These are phyloP conservation scores for Wickerhamiella azyma DNA, from an alignment of 805 yeast species.

Conservation along the genomic window DNA sequence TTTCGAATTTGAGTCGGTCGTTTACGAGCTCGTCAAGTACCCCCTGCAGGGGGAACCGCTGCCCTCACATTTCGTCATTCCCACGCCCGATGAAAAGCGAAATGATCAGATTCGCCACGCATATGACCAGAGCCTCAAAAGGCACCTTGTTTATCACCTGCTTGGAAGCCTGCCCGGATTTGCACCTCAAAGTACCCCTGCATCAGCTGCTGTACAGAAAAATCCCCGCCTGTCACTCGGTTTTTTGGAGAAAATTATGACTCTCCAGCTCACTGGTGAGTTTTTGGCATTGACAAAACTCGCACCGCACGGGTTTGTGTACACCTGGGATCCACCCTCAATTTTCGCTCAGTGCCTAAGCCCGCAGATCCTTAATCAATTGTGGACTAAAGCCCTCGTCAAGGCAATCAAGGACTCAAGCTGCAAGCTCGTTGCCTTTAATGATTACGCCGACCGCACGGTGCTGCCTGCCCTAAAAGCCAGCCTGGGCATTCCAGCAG, in stretches of 20 bases:
- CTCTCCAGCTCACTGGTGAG: slow-evolving; percentile 12
- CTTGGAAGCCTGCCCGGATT: slow-evolving; percentile 2
- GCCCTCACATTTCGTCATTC: slow-evolving; percentile 3
- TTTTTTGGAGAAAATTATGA: slow-evolving; percentile 11
- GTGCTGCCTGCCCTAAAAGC: slow-evolving; percentile 6
- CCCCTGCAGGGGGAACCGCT: slow-evolving; percentile 8
- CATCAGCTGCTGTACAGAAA: too few species aligned
- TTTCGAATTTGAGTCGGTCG: slow-evolving; percentile 15
- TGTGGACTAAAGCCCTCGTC: slow-evolving; percentile 13
- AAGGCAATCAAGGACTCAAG: slow-evolving; percentile 6
- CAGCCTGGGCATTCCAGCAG: background rate
- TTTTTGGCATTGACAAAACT: background rate
- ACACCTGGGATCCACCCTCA: slow-evolving; percentile 20
- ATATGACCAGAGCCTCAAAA: slow-evolving; percentile 11
- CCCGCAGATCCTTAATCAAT: slow-evolving; percentile 11
- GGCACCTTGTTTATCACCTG: slow-evolving; percentile 9
- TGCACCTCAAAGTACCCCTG: background rate
- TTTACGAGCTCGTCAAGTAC: slow-evolving; percentile 11
- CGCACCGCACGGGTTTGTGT: slow-evolving; percentile 9
- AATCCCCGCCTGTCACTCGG: slow-evolving; percentile 11
- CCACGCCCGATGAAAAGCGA: slow-evolving; percentile 2
- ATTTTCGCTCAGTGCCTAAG: slow-evolving; percentile 14
- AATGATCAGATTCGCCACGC: background rate
- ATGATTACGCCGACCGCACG: slow-evolving; percentile 14
- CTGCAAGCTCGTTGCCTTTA: slow-evolving; percentile 12